phyloP scores from a whole-genome alignment of 148 eudicot genomes.

The Silene conica region DNA sequence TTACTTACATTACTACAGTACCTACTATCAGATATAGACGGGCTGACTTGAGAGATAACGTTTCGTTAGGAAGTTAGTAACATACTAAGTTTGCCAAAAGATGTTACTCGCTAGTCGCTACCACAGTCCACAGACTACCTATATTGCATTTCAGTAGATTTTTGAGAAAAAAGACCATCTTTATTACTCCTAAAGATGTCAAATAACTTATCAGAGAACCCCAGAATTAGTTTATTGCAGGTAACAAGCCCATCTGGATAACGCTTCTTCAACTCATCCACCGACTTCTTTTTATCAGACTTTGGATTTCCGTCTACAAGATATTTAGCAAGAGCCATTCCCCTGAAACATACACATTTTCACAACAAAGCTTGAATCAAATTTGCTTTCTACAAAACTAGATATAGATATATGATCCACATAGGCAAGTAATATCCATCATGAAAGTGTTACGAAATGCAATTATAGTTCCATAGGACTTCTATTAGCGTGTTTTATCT shows the following conservation, averaged over 20 bases:
- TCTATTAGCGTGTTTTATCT: neutral
- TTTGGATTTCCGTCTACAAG: neutral
- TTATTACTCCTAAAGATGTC: slow-evolving; percentile 1
- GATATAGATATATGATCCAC: neutral
- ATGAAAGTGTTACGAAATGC: neutral
- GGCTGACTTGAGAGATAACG: neutral
- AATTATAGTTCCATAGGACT: neutral
- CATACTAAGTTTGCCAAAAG: neutral
- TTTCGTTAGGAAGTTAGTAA: slow-evolving; percentile 3
- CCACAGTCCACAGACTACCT: neutral
- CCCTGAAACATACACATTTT: slow-evolving; percentile 12
- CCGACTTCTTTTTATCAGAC: neutral
- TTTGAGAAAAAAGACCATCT: slow-evolving; percentile 6
- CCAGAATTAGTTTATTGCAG: neutral
- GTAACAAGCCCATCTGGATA: neutral
- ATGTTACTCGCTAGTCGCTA: neutral
- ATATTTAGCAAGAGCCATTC: neutral
- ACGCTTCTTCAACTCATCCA: slow-evolving; percentile 5
- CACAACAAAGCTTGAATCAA: neutral
- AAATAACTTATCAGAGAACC: neutral
- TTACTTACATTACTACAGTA: neutral
- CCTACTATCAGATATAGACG: neutral
- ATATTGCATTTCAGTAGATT: neutral
- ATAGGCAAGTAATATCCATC: neutral
- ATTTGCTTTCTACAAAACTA: neutral